Percentiles rank a stretch among this genome's conserved stretches.
phyloP scores from a whole-genome alignment of 768 basidiomycete species.

The Boletus barrowsii region DNA sequence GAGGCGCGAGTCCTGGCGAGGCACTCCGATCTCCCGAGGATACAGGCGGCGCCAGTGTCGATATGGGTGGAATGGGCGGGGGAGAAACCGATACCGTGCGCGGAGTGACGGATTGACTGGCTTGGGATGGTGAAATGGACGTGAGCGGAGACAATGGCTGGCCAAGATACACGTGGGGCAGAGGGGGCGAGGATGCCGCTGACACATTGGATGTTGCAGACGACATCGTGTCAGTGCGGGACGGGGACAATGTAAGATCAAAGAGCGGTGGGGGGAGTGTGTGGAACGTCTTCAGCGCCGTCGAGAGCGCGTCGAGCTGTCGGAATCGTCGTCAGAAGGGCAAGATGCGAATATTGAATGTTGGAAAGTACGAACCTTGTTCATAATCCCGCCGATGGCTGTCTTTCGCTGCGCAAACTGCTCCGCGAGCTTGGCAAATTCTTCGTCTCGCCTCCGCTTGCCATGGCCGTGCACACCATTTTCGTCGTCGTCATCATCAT shows the following conservation, averaged over 20 bases:
- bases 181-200: slow-evolving; percentile 7
- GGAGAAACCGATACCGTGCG: slow-evolving; percentile 2
- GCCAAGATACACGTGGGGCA: background rate
- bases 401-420: slow-evolving; percentile 70
- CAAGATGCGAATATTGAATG: background rate
- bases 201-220: slow-evolving; percentile 24
- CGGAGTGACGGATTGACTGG: background rate
- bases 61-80: slow-evolving; percentile 20
- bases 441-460: slow-evolving; percentile 56
- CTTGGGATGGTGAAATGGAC: slow-evolving; percentile 8
- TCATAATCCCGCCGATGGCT: slow-evolving; percentile 70
- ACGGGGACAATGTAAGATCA: slow-evolving; percentile 27
- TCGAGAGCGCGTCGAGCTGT: slow-evolving; percentile 32
- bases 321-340: background rate
- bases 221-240: slow-evolving; percentile 33
- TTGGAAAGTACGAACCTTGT: slow-evolving; percentile 45
- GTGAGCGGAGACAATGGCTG: slow-evolving; percentile 4
- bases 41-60: slow-evolving; percentile 11
- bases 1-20: background rate
- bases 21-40: background rate
- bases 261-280: slow-evolving; percentile 41
- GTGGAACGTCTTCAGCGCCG: slow-evolving; percentile 42
- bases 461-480: slow-evolving; percentile 54
- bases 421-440: slow-evolving; percentile 64
- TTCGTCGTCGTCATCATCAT: slow-evolving; percentile 33